Conservation (phyloP, 2,329 filamentous ascomycete species). For the Sporothrix luriei region DNA sequence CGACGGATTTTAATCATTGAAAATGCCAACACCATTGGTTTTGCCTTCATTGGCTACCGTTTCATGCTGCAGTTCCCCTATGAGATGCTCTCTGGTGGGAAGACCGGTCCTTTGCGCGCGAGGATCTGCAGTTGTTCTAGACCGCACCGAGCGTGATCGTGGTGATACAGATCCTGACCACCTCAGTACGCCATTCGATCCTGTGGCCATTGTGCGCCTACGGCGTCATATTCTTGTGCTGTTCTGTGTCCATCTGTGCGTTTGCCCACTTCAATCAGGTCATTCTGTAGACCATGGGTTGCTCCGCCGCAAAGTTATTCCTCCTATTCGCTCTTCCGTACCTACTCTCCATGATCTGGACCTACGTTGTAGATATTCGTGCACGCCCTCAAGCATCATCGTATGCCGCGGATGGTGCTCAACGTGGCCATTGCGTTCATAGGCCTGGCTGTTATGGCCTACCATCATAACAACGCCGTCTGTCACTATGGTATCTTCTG, state of each 20-base stretch:
- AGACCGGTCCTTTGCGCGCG: not conserved
- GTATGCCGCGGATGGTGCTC: conserved; percentile 8
- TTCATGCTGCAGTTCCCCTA: conserved; percentile 9
- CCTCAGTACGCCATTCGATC: conserved; percentile 51
- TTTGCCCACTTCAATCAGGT: conserved; percentile 79
- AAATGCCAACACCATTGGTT: not conserved
- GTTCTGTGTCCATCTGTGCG: conserved; percentile 72
- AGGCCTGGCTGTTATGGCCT: conserved; percentile 70
- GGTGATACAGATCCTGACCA: conserved; percentile 58
- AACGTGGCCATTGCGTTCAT: conserved; percentile 47
- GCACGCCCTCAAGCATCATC: conserved; percentile 39
- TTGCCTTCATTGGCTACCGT: conserved; percentile 1
- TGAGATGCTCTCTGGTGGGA: not conserved
- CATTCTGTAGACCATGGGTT: conserved; percentile 57
- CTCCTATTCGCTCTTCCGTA: conserved; percentile 46
- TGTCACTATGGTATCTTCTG: conserved; percentile 73
- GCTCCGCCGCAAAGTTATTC: conserved; percentile 39
- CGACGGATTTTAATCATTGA: conserved; percentile 27
- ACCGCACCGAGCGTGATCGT: conserved; percentile 41
- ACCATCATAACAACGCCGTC: conserved; percentile 53
- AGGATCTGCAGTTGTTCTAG: conserved; percentile 1
- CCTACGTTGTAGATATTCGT: conserved; percentile 42
- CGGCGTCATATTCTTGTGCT: conserved; percentile 62
- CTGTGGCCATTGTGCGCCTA: conserved; percentile 66
- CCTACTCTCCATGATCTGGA: conserved; percentile 42